Percentiles rank a stretch among this genome's conserved stretches.
These are phyloP conservation scores for Sporothrix inflata DNA, from an alignment of 2,329 filamentous ascomycete species.

Conservation along the genomic window DNA sequence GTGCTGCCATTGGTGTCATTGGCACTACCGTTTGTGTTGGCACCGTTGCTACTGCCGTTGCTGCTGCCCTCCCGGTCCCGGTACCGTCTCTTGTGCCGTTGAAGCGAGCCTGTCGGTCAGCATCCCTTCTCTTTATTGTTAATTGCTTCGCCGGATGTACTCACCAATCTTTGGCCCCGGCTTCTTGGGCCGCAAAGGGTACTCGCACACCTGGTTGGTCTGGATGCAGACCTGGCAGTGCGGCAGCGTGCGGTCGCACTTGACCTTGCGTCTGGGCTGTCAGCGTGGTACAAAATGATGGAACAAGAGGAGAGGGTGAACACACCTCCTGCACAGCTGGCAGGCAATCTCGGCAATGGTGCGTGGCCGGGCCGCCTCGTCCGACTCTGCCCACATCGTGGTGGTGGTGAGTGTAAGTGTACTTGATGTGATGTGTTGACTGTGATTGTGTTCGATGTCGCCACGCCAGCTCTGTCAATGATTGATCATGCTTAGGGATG, in stretches of 20 bases:
- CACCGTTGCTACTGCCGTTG: neutral
- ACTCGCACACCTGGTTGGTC: conserved; percentile 23
- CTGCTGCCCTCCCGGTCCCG: neutral
- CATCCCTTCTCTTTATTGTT: neutral
- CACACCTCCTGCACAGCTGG: conserved; percentile 34
- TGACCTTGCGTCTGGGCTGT: conserved; percentile 23
- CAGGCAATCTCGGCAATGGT: conserved; percentile 25
- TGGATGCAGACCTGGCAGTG: conserved; percentile 23
- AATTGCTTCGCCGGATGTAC: neutral
- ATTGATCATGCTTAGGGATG: neutral
- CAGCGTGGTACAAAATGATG: neutral
- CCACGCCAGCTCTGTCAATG: neutral
- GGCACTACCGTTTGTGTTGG: neutral
- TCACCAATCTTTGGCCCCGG: conserved; percentile 25
- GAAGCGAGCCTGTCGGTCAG: conserved; percentile 1
- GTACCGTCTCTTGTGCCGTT: conserved; percentile 15
- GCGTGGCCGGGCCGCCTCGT: neutral
- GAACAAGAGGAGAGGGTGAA: too few species aligned
- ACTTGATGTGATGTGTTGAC: too few species aligned
- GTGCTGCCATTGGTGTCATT: neutral
- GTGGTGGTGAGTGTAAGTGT: neutral
- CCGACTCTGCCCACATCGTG: neutral
- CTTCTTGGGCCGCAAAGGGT: conserved; percentile 23
- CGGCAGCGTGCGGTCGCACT: conserved; percentile 24
- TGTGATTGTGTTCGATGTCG: neutral